Evolutionary conservation across 108 stramenopile genomes (phyloP).

Genomic region (Parietichytrium sp.): DNA sequence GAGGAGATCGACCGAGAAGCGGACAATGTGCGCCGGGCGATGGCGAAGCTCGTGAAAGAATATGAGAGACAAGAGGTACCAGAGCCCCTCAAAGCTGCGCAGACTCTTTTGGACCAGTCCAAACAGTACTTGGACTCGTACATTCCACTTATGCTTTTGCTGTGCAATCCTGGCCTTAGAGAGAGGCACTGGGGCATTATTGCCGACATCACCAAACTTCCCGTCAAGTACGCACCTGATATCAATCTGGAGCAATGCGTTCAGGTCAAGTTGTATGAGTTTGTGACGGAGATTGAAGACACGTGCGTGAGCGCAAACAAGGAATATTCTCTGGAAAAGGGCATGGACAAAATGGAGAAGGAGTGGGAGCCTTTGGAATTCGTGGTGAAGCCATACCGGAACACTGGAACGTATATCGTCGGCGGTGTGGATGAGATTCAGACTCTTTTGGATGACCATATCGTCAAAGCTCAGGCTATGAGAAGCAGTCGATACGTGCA

Average conservation of each 20-base stretch:
- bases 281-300: conserved; percentile 57
- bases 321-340: conserved; percentile 65
- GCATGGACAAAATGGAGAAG: conserved; percentile 66
- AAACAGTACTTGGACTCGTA: conserved; percentile 58
- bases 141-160: conserved; percentile 61
- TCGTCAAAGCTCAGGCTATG: conserved; percentile 73
- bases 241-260: conserved; percentile 52
- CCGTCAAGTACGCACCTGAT: conserved; percentile 42
- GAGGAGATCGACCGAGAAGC: conserved; percentile 60
- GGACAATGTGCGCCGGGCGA: conserved; percentile 50
- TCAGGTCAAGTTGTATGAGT: conserved; percentile 59
- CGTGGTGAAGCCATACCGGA: conserved; percentile 60
- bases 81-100: conserved; percentile 49
- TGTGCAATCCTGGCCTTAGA: conserved; percentile 68
- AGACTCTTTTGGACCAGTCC: conserved; percentile 49
- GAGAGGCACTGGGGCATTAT: conserved; percentile 69
- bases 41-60: conserved; percentile 42
- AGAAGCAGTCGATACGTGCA: conserved; percentile 64
- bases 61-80: conserved; percentile 60
- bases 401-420: conserved; percentile 65
- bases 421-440: conserved; percentile 64
- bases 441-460: conserved; percentile 70
- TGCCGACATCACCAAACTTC: conserved; percentile 46
- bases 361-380: conserved; percentile 60
- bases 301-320: conserved; percentile 67